phyloP scores from a whole-genome alignment of 139 green algal genomes.

The Coccomyxa sp. region DNA sequence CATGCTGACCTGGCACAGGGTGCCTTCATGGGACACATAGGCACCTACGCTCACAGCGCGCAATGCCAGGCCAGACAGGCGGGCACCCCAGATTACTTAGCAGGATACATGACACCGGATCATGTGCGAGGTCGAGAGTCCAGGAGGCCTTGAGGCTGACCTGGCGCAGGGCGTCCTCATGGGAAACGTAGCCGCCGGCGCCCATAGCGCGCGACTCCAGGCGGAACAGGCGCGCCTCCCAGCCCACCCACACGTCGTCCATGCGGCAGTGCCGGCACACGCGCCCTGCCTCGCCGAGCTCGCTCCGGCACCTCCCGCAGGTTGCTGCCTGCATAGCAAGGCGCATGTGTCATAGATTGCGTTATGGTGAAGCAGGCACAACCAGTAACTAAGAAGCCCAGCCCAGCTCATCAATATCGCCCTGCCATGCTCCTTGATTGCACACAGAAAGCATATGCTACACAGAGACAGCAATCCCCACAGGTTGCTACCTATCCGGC shows the following conservation, averaged over 20 bases:
- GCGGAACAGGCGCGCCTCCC: conserved; percentile 64
- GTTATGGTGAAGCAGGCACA: too few species aligned
- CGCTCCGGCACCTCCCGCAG: conserved; percentile 49
- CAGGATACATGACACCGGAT: too few species aligned
- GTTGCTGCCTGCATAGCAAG: conserved; percentile 30
- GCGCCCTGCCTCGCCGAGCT: conserved; percentile 41
- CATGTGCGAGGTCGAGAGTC: background rate
- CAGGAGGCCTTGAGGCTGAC: conserved; percentile 1
- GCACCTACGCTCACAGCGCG: background rate
- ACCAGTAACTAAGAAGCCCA: too few species aligned
- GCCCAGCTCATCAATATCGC: background rate
- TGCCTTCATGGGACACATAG: background rate
- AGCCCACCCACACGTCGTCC: conserved; percentile 59
- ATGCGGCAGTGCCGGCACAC: conserved; percentile 74
- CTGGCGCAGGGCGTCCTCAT: conserved; percentile 46
- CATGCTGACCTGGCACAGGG: too few species aligned
- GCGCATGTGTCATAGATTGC: too few species aligned
- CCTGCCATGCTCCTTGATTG: background rate
- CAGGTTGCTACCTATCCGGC: too few species aligned
- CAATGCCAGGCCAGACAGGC: too few species aligned
- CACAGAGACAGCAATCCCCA: too few species aligned
- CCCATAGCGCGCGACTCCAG: conserved; percentile 43
- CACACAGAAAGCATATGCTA: background rate
- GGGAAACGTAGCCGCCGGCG: conserved; percentile 35
- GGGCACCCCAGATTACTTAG: too few species aligned